These are phyloP conservation scores for Carex cristatella DNA, from an alignment of 176 grass and related monocot species.

Conservation along the genomic window DNA sequence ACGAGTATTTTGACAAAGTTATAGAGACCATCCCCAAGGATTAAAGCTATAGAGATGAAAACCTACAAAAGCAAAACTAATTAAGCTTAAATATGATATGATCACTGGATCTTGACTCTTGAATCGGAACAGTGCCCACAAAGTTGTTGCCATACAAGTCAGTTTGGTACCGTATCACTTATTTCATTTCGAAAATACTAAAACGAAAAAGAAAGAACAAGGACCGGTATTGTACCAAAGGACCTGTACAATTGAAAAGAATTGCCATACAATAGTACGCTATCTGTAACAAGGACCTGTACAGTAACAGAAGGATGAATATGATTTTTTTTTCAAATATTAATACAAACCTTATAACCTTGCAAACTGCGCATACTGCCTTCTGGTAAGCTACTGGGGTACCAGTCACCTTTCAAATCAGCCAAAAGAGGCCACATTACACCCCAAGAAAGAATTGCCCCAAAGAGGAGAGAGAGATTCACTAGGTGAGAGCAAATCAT, in stretches of 20 bases:
- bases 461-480: slow-evolving; percentile 79
- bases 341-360: slow-evolving; percentile 78
- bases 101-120: neutral
- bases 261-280: too few species aligned
- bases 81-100: slow-evolving; percentile 7
- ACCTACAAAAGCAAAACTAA: slow-evolving; percentile 43
- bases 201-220: neutral
- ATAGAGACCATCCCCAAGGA: slow-evolving; percentile 86
- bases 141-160: neutral
- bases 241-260: neutral
- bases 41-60: slow-evolving; percentile 89
- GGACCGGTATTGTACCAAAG: neutral
- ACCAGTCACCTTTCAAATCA: slow-evolving; percentile 78
- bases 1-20: slow-evolving; percentile 80
- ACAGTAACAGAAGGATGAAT: neutral
- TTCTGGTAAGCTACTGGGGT: slow-evolving; percentile 57
- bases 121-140: neutral
- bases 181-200: neutral
- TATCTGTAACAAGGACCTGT: neutral
- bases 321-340: neutral
- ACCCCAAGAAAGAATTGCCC: slow-evolving; percentile 84
- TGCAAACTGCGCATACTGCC: slow-evolving; percentile 93
- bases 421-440: slow-evolving; percentile 93
- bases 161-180: neutral
- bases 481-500: slow-evolving; percentile 98